Base-by-base conservation (phyloP, 768 basidiomycete species). In the Mrakia blollopis region DNA sequence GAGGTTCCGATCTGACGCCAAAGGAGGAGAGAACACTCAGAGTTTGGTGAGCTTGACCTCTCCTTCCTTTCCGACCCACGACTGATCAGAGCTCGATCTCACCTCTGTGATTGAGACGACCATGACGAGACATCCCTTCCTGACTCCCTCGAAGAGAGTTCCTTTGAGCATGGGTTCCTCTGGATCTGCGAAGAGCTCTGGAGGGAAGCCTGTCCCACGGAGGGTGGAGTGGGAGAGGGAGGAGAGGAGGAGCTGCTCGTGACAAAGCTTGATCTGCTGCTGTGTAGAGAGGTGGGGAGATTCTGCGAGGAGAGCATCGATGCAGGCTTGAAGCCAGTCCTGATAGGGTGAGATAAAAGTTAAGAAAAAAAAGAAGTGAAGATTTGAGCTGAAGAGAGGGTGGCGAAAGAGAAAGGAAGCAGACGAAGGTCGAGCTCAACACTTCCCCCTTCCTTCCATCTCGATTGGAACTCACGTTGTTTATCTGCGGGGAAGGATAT, bases 71-170 rank as follows among this genome's bases (percentile, higher is more conserved):
- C 3, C 0, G 30, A 32, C 28, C 21, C 23, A 32, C 18, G 21
- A 28, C 0, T 14, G n/a, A 11, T n/a, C 11, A 8, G 63, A 57
- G n/a, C n/a, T n/a, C n/a, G n/a, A n/a, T n/a, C 77, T 7, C 1
- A 78, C 77, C 77, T 78, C 77, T 23, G 77, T 78, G 52, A 78
- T 70, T 23, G 52, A 47, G 3, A 78, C 69, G 47, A 78, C 37
- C 77, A 74, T 74, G 39, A 71, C 73, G 9, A 78, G 52, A 50
- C 76, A 77, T 3, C 35, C 69, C 30, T 62, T 54, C n/a, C n/a
- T 65, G 35, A 25, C 3, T 10, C 63, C 76, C 13, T 41, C 37
- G 32, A 77, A 69, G n/a, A 77, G 14, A 1, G 41, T 39, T 32
- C 47, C 60, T 13, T 77, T 18, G 37, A 57, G 72, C 71, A 77